These are phyloP conservation scores for Coleophoma crateriformis DNA, from an alignment of 2,329 filamentous ascomycete species.

Conservation along the genomic window DNA sequence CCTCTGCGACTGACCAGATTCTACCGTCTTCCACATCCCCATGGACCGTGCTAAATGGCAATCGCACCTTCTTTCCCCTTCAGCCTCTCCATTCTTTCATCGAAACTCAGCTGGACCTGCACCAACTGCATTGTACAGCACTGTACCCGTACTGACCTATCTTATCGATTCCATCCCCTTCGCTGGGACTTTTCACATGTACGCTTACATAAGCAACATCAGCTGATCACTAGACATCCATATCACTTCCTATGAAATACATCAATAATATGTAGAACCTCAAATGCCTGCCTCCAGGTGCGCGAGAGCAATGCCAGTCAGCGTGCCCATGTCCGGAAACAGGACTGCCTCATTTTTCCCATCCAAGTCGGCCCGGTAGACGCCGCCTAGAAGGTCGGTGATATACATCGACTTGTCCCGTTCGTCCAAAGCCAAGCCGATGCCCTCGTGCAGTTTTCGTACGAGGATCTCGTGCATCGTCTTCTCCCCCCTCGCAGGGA, in stretches of 20 bases:
- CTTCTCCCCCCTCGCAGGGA: conserved; percentile 1
- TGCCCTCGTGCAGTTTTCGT: conserved; percentile 20
- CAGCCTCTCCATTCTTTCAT: too few species aligned
- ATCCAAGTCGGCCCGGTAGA: conserved; percentile 31
- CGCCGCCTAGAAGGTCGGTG: conserved; percentile 33
- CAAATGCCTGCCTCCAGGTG: background rate
- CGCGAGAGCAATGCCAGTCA: background rate
- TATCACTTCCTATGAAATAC: background rate
- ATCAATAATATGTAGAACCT: background rate
- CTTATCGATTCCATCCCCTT: too few species aligned
- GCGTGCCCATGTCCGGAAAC: background rate
- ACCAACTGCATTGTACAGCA: too few species aligned
- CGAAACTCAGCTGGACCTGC: too few species aligned
- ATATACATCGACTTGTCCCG: conserved; percentile 30
- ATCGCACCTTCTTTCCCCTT: too few species aligned
- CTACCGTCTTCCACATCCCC: too few species aligned
- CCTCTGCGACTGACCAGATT: too few species aligned
- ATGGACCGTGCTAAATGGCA: too few species aligned
- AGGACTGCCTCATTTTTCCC: conserved; percentile 4
- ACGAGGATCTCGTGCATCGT: background rate
- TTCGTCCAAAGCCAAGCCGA: conserved; percentile 36
- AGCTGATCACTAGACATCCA: too few species aligned
- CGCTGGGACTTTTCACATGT: too few species aligned
- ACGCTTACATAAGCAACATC: too few species aligned
- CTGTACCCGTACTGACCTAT: too few species aligned